phyloP scores from a whole-genome alignment of 2,329 filamentous ascomycete genomes.

The Botrytis tulipae region DNA sequence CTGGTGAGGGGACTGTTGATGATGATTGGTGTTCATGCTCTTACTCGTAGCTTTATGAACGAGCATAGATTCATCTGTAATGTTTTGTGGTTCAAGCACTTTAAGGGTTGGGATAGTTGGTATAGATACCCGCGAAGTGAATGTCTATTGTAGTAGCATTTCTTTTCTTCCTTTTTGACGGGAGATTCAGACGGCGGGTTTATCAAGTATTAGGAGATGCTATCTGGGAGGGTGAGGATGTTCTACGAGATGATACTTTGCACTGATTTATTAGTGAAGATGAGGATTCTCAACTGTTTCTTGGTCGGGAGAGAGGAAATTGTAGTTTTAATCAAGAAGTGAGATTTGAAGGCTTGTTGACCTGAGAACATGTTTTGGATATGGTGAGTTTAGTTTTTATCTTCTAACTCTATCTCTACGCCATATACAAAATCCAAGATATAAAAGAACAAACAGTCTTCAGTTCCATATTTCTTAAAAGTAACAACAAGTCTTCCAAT shows the following conservation, averaged over 20 bases:
- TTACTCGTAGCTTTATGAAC: not conserved
- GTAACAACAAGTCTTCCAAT: rapidly evolving
- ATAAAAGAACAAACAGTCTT: no score
- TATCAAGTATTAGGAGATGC: no score
- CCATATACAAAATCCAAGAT: not conserved
- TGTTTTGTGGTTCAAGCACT: no score
- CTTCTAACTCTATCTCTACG: rapidly evolving
- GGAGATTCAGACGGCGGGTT: no score
- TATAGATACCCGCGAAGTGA: no score
- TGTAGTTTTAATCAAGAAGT: not conserved
- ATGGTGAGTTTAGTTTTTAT: not conserved
- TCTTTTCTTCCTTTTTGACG: no score
- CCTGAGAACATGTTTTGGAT: not conserved
- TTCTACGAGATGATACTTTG: not conserved
- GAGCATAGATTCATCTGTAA: no score
- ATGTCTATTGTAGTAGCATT: no score
- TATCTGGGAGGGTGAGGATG: no score
- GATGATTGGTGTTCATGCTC: not conserved
- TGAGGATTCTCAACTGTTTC: not conserved
- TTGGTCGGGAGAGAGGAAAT: not conserved
- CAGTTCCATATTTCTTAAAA: not conserved
- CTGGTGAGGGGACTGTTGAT: not conserved
- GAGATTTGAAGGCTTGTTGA: not conserved
- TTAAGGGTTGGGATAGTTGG: no score
- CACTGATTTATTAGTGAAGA: not conserved